phyloP scores from a whole-genome alignment of 2,329 filamentous ascomycete species.

The Stachybotrys chlorohalonatus region DNA sequence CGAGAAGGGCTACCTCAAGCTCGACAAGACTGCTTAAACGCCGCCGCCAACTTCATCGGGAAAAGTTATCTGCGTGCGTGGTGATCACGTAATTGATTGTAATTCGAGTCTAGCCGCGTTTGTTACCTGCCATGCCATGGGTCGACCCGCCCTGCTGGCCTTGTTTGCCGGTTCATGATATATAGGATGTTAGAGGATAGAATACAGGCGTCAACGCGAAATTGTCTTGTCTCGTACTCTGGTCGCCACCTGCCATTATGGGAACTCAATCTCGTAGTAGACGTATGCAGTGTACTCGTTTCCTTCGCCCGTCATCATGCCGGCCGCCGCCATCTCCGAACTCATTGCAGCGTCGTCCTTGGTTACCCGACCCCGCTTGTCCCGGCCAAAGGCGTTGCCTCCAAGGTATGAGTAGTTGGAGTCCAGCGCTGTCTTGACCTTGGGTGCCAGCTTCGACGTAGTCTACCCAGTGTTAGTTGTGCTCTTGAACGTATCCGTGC shows the following conservation, averaged over 20 bases:
- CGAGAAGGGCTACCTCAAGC: conserved; percentile 45
- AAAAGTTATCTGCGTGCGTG: neutral
- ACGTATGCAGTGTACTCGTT: conserved; percentile 92
- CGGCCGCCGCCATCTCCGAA: conserved; percentile 75
- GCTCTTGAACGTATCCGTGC: neutral
- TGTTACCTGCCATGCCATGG: neutral
- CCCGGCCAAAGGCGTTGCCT: conserved; percentile 85
- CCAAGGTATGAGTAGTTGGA: conserved; percentile 82
- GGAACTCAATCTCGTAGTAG: conserved; percentile 89
- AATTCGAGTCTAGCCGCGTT: neutral
- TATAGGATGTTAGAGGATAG: conserved; percentile 13
- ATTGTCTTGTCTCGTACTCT: neutral
- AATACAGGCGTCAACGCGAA: conserved; percentile 19
- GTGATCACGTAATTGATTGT: neutral
- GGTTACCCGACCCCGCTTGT: conserved; percentile 86
- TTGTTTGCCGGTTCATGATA: conserved; percentile 11
- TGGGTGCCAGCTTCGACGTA: conserved; percentile 71
- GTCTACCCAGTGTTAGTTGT: conserved; percentile 44
- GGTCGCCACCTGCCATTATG: conserved; percentile 14
- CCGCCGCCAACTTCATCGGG: neutral
- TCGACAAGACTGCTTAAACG: conserved; percentile 17
- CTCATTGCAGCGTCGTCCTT: conserved; percentile 78
- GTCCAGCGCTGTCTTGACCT: conserved; percentile 72
- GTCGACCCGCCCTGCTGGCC: conserved; percentile 1
- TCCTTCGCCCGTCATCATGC: conserved; percentile 57